These are phyloP conservation scores for Nemania sp. DNA, from an alignment of 2,329 filamentous ascomycete species.

Conservation along the genomic window DNA sequence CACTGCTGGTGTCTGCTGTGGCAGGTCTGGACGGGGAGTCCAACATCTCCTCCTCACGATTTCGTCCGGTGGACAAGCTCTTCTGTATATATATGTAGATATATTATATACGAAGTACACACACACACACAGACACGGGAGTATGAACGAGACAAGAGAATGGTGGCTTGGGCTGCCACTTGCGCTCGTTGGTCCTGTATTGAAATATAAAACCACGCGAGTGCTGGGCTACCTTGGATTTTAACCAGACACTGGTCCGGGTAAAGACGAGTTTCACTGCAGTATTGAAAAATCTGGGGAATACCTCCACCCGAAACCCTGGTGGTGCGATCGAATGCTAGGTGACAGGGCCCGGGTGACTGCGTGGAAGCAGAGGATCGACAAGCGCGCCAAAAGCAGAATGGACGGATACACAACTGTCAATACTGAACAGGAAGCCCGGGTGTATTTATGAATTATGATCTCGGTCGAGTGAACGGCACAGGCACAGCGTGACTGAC, in stretches of 20 bases:
- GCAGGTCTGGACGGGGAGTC: conserved; percentile 30
- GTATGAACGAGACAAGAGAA: too few species aligned
- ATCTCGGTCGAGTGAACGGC: background rate
- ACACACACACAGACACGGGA: too few species aligned
- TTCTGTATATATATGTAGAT: too few species aligned
- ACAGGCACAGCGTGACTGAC: background rate
- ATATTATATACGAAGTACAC: too few species aligned
- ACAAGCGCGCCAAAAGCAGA: background rate
- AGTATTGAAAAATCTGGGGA: background rate
- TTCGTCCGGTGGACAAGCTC: background rate
- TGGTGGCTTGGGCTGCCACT: too few species aligned
- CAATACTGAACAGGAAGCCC: background rate
- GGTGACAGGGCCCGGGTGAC: background rate
- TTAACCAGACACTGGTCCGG: too few species aligned
- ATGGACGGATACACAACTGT: background rate
- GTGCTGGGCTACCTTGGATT: background rate
- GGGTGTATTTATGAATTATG: background rate
- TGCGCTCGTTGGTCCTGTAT: too few species aligned
- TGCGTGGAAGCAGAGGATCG: background rate
- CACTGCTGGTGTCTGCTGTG: conserved; percentile 20
- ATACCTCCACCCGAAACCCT: conserved; percentile 10
- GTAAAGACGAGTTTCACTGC: background rate
- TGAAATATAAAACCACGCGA: too few species aligned
- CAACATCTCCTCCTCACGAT: conserved; percentile 14
- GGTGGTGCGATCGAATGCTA: background rate